These are phyloP conservation scores for Leishmania major DNA, from an alignment of 208 protist genomes.

Conservation along the genomic window DNA sequence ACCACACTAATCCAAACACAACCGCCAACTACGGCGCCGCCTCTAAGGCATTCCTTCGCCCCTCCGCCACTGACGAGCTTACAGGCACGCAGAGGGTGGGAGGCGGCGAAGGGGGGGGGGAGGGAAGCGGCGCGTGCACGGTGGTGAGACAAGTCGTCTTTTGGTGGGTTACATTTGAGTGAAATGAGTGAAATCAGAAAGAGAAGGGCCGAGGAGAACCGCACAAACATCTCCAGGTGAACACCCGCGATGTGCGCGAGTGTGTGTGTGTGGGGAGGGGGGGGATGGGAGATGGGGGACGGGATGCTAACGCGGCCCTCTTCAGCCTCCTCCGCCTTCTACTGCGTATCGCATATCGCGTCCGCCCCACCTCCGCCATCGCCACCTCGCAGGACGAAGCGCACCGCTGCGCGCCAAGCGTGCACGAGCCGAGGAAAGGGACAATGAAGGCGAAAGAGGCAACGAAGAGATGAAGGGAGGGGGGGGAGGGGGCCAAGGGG, in stretches of 20 bases:
- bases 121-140: not conserved
- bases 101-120: not conserved
- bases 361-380: not conserved
- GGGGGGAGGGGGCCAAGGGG: not conserved
- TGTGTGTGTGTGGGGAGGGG: not conserved
- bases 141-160: not conserved
- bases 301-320: not conserved
- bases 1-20: constrained; percentile 1
- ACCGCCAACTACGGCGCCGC: constrained; percentile 7
- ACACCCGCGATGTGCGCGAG: not conserved
- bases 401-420: not conserved
- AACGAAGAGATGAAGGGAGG: not conserved
- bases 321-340: not conserved
- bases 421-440: not conserved
- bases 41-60: not conserved
- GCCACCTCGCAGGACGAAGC: not conserved
- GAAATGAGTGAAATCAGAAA: constrained; percentile 1
- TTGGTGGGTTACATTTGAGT: not conserved
- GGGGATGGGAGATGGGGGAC: too few species aligned
- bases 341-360: not conserved
- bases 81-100: not conserved
- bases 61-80: not conserved
- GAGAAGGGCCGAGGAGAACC: not conserved
- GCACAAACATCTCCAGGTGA: not conserved
- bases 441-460: not conserved